These are phyloP conservation scores for Phaseolus lunatus DNA, from an alignment of 306 rosid species.

Conservation along the genomic window DNA sequence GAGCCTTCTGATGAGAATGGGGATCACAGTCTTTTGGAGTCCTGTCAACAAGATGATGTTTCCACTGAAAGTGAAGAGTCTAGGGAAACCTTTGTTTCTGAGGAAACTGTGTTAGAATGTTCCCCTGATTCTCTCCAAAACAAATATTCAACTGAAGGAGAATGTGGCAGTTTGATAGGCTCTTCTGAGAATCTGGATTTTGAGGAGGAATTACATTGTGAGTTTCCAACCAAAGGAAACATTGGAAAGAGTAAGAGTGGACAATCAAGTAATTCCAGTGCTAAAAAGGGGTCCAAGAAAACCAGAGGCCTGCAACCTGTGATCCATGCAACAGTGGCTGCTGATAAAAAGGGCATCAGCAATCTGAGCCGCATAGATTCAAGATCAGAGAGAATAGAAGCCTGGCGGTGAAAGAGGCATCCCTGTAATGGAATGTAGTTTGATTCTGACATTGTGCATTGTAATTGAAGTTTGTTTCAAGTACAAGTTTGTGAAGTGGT, in stretches of 20 bases:
- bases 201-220: conserved; percentile 45
- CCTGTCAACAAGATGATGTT: conserved; percentile 50
- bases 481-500: conserved; percentile 55
- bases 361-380: conserved; percentile 62
- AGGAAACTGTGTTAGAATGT: conserved; percentile 50
- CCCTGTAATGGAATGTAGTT: conserved; percentile 33
- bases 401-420: conserved; percentile 72
- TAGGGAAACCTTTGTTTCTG: conserved; percentile 44
- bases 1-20: conserved; percentile 75
- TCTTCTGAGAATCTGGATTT: conserved; percentile 49
- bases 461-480: conserved; percentile 47
- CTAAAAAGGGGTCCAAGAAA: conserved; percentile 53
- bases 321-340: conserved; percentile 42
- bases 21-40: conserved; percentile 56
- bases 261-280: conserved; percentile 55
- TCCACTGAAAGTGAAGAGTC: conserved; percentile 52
- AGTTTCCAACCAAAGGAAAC: conserved; percentile 50
- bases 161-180: conserved; percentile 51
- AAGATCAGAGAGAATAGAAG: conserved; percentile 65
- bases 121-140: conserved; percentile 39
- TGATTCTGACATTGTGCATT: conserved; percentile 47
- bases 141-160: conserved; percentile 45
- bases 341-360: conserved; percentile 65
- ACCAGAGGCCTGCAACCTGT: conserved; percentile 49
- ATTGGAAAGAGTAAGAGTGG: conserved; percentile 52